Evolutionary conservation across 176 grass and related monocot species (phyloP).

Genomic region (Urochloa ruziziensis): DNA sequence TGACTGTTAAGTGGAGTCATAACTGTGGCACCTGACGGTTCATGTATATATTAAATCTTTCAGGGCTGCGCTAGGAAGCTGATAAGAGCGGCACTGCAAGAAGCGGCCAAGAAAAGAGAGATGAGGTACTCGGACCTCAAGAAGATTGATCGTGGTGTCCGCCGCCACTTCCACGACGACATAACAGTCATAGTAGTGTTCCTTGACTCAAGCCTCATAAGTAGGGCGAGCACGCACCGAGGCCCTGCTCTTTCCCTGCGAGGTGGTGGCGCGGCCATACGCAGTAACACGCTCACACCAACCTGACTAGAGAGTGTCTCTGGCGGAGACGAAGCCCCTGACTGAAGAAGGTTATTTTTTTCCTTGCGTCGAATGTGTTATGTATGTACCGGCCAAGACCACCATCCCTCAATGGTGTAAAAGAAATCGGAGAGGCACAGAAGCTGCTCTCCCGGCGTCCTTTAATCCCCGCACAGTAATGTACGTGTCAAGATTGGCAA

Average conservation of each 20-base stretch:
- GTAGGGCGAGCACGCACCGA: conserved; percentile 48
- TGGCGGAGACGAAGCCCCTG: neutral
- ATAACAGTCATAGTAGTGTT: conserved; percentile 83
- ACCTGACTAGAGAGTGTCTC: neutral
- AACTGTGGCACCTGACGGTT: neutral
- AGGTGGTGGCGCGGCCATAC: conserved; percentile 58
- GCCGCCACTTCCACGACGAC: conserved; percentile 94
- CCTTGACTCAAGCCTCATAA: conserved; percentile 68
- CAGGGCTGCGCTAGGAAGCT: conserved; percentile 90
- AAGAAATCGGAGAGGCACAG: conserved; percentile 16
- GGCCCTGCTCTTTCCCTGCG: conserved; percentile 58
- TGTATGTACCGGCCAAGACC: neutral
- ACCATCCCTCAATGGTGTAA: conserved; percentile 12
- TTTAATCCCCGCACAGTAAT: conserved; percentile 33
- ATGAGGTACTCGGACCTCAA: conserved; percentile 97
- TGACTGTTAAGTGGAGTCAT: neutral
- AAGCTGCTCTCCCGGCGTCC: conserved; percentile 7
- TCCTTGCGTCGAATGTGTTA: neutral
- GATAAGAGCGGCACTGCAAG: conserved; percentile 63
- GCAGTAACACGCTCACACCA: conserved; percentile 61
- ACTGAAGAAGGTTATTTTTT: conserved; percentile 7
- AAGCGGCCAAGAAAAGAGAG: conserved; percentile 92
- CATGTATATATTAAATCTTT: conserved; percentile 20
- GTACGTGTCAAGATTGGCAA: conserved; percentile 34
- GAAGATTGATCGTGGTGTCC: conserved; percentile 88